phyloP scores from a whole-genome alignment of 2,329 filamentous ascomycete species.

The Alternaria arborescens region DNA sequence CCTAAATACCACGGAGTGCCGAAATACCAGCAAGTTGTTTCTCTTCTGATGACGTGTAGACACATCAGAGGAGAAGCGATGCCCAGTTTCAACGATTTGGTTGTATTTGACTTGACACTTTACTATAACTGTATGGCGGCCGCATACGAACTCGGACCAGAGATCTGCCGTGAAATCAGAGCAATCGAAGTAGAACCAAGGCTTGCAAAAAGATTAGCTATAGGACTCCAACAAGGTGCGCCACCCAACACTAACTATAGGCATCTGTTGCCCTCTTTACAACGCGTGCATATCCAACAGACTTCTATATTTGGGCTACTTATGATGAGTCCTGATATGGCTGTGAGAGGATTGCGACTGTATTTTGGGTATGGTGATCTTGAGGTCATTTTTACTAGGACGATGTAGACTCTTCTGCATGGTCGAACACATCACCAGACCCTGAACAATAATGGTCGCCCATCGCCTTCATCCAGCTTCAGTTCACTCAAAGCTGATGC shows the following conservation, averaged over 20 bases:
- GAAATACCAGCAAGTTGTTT: conserved; percentile 2
- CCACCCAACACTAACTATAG: background rate
- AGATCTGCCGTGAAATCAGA: conserved; percentile 4
- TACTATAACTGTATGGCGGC: conserved; percentile 10
- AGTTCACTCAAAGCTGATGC: background rate
- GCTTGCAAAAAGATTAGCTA: conserved; percentile 2
- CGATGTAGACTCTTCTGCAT: background rate
- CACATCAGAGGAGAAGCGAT: conserved; percentile 4
- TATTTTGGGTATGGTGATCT: conserved; percentile 5
- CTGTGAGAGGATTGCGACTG: conserved; percentile 4
- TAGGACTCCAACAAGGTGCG: background rate
- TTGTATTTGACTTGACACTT: conserved; percentile 9
- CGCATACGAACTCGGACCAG: conserved; percentile 9
- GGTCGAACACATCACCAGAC: background rate
- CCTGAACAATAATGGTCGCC: background rate
- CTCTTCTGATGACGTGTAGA: conserved; percentile 8
- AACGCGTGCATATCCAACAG: conserved; percentile 3
- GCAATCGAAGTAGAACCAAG: conserved; percentile 2
- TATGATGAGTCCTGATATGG: conserved; percentile 5
- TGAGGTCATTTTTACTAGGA: conserved; percentile 1
- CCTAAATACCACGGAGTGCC: background rate
- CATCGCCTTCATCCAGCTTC: background rate
- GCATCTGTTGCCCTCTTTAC: conserved; percentile 10
- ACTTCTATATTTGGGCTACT: conserved; percentile 5
- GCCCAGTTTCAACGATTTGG: conserved; percentile 7